Evolutionary conservation across 2,329 filamentous ascomycete genomes (phyloP), one percentile per base, ranked within the genome.

Genomic region (Sporothrix phasma): DNA sequence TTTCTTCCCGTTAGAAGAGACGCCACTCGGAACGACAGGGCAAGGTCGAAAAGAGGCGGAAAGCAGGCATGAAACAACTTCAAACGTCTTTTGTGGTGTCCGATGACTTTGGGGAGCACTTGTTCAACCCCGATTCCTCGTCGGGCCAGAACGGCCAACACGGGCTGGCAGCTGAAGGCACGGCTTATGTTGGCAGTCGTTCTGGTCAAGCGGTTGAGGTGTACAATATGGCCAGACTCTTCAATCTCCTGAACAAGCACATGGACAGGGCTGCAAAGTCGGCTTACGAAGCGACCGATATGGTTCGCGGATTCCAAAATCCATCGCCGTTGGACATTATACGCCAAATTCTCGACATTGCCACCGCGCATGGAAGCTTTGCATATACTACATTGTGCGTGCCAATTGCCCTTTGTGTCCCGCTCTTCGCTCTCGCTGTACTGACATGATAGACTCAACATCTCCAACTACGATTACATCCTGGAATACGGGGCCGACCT

Each of bases 101-200:
- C 71, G 72, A 75, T 70, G 65, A 78, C 78, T 70, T 82, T 75
- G 68, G 73, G 72, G 65, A 76, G 71, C 64, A 65, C 5, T 47
- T 37, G 19, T 59, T 62, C 22, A 15, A 46, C 34, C 7, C 10
- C 8, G 37, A 39, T 22, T n/a, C 37, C 19, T 19, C n/a, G 22
- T 24, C 15, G 15, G 19, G 34, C 11, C n/a, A 43, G 17, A 41
- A 29, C 13, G 24, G 37, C 22, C 54, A 41, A 3, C 45, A 19
- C 11, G 54, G 17, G 6, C 24, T n/a, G 7, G 8, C 17, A 8
- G 8, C 15, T 1, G 31, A 11, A 24, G 10, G n/a, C 43, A 5
- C 22, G 11, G 15, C 22, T 13, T 24, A 10, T 17, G 10, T 19
- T 5, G 19, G 10, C 11, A 13, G n/a, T n/a, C n/a, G 24, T 5